phyloP scores from a whole-genome alignment of 495 filamentous ascomycete species.

The Mytilinidion resinicola region DNA sequence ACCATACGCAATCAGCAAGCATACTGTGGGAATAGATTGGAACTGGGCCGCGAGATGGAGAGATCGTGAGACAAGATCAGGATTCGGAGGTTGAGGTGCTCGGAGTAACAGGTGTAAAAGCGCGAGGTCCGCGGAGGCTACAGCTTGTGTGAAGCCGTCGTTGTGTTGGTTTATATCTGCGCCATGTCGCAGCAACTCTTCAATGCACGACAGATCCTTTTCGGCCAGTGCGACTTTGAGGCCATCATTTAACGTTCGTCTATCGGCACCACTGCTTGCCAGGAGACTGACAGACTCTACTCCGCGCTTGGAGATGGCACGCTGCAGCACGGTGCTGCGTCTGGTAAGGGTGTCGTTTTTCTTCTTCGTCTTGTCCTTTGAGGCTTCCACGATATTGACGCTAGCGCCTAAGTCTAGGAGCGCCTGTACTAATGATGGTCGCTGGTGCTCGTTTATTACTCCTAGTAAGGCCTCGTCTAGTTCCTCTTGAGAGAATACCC shows the following conservation, averaged over 20 bases:
- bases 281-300: conserved; percentile 14
- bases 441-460: conserved; percentile 12
- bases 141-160: conserved; percentile 17
- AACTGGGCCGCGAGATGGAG: conserved; percentile 17
- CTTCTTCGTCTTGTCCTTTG: conserved; percentile 17
- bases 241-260: conserved; percentile 17
- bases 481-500: conserved; percentile 22
- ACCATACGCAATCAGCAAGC: conserved; percentile 13
- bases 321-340: conserved; percentile 20
- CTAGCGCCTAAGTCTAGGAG: conserved; percentile 19
- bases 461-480: conserved; percentile 15
- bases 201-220: conserved; percentile 16
- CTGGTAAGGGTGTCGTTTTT: conserved; percentile 1
- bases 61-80: conserved; percentile 17
- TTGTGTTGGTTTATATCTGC: conserved; percentile 17
- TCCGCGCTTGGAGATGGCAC: conserved; percentile 9
- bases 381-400: conserved; percentile 18
- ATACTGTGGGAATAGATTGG: conserved; percentile 12
- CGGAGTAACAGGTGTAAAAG: conserved; percentile 12
- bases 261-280: conserved; percentile 18
- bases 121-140: conserved; percentile 9
- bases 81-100: conserved; percentile 12
- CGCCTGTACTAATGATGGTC: conserved; percentile 18
- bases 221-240: conserved; percentile 13
- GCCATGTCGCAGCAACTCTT: conserved; percentile 23